These are phyloP conservation scores for Grosmannia huntii DNA, from an alignment of 2,329 filamentous ascomycete genomes.

Conservation along the genomic window DNA sequence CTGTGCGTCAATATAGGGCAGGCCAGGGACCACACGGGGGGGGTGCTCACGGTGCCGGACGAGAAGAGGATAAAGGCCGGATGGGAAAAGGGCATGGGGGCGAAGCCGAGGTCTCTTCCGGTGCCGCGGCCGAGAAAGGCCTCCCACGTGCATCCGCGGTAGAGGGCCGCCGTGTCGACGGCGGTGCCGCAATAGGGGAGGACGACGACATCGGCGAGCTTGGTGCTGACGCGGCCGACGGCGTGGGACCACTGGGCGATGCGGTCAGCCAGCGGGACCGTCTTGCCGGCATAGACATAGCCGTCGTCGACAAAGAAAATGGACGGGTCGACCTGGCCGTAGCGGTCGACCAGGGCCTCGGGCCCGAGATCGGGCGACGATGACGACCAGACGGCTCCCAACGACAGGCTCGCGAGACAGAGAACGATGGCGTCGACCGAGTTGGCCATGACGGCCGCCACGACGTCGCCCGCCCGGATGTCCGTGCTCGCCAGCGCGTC, in stretches of 20 bases:
- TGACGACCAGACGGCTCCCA: conserved; percentile 10
- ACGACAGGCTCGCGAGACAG: conserved; percentile 5
- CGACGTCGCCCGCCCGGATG: conserved; percentile 3
- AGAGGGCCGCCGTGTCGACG: not conserved
- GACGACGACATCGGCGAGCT: conserved; percentile 4
- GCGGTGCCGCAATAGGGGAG: not conserved
- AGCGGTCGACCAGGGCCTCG: conserved; percentile 8
- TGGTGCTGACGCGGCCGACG: not conserved
- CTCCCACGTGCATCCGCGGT: conserved; percentile 1
- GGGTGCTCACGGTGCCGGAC: conserved; percentile 2
- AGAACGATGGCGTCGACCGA: conserved; percentile 6
- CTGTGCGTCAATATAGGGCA: too few species aligned
- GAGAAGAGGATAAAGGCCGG: conserved; percentile 7
- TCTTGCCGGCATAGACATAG: conserved; percentile 6
- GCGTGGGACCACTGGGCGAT: conserved; percentile 2
- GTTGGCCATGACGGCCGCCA: conserved; percentile 9
- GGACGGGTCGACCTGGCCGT: conserved; percentile 7
- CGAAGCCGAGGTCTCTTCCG: not conserved
- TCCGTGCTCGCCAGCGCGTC: conserved; percentile 1
- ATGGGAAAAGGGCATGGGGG: conserved; percentile 2
- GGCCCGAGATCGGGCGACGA: conserved; percentile 9
- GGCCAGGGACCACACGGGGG: too few species aligned
- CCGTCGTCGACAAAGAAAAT: conserved; percentile 7
- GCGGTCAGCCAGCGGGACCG: not conserved
- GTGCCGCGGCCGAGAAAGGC: not conserved